These are phyloP conservation scores for Coelastrella sp. DNA, from an alignment of 139 green algal genomes.

Conservation along the genomic window DNA sequence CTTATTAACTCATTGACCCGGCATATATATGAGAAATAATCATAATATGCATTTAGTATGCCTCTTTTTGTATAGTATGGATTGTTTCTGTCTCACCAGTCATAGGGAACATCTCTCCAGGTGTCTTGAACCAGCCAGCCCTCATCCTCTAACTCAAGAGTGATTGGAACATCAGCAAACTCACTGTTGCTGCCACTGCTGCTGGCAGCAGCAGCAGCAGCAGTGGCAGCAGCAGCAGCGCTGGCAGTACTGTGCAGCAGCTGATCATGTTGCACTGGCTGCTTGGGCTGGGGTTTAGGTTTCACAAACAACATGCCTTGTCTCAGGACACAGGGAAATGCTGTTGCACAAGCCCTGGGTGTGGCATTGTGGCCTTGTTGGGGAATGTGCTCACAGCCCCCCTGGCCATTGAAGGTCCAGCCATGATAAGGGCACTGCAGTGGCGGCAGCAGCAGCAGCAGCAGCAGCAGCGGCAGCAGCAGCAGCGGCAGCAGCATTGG, in stretches of 20 bases:
- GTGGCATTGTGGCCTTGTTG: neutral
- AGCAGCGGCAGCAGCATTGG: neutral
- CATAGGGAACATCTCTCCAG: constrained; percentile 34
- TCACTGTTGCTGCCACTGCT: constrained; percentile 13
- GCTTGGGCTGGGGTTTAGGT: constrained; percentile 7
- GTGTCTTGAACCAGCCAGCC: constrained; percentile 38
- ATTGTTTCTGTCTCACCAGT: neutral
- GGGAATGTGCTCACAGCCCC: constrained; percentile 29
- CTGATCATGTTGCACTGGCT: constrained; percentile 2
- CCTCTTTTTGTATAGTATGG: neutral
- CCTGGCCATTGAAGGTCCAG: constrained; percentile 1
- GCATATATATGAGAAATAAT: too few relatives aligned
- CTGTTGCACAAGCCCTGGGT: constrained; percentile 14
- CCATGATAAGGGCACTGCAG: constrained; percentile 34
- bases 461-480: too few relatives aligned
- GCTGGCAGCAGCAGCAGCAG: neutral
- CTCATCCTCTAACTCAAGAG: constrained; percentile 18
- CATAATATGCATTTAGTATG: too few relatives aligned
- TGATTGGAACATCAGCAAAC: neutral
- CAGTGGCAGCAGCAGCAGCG: neutral
- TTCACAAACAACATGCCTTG: constrained; percentile 45
- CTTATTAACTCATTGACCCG: too few relatives aligned
- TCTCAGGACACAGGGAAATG: neutral
- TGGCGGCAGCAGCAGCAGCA: neutral
- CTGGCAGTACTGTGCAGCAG: neutral